Percentiles rank a stretch among this genome's conserved stretches.
Evolutionary conservation across 169 alveolate genomes (phyloP).

Genomic region (Eimeria nieschulzi): DNA sequence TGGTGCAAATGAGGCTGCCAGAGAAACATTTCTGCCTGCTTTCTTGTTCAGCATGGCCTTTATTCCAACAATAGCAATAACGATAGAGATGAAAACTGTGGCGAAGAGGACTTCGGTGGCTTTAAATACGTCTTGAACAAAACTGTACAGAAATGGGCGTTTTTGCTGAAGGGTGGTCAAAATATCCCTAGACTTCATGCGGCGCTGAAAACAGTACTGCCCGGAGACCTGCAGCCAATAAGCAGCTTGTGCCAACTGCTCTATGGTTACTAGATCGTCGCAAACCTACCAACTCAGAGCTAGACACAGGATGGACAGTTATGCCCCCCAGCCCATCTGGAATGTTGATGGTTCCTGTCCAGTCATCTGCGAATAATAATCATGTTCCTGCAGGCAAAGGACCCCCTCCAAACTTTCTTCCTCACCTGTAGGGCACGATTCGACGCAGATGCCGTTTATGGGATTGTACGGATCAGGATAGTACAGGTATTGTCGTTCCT

Average conservation of each 20-base stretch:
- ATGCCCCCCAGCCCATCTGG: slow-evolving; percentile 67
- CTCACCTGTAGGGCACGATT: slow-evolving; percentile 54
- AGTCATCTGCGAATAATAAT: not conserved
- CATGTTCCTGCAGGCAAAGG: not conserved
- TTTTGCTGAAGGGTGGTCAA: not conserved
- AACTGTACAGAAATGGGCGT: slow-evolving; percentile 10
- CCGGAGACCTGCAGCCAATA: slow-evolving; percentile 21
- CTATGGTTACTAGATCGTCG: no score
- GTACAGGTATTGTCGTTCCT: slow-evolving; percentile 35
- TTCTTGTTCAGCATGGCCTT: slow-evolving; percentile 23
- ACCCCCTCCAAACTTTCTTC: not conserved
- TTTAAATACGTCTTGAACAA: slow-evolving; percentile 49
- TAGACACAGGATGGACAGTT: slow-evolving; percentile 4
- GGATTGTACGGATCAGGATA: slow-evolving; percentile 44
- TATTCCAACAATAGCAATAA: slow-evolving; percentile 13
- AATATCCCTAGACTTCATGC: slow-evolving; percentile 7
- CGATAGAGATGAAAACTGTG: not conserved
- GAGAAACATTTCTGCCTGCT: not conserved
- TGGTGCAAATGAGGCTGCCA: slow-evolving; percentile 17
- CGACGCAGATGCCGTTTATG: slow-evolving; percentile 49
- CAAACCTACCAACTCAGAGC: slow-evolving; percentile 48
- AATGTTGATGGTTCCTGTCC: slow-evolving; percentile 15
- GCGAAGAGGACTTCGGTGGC: slow-evolving; percentile 60
- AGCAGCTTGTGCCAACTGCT: not conserved
- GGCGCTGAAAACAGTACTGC: slow-evolving; percentile 50